Percentiles rank a stretch among this genome's conserved stretches.
phyloP scores from a whole-genome alignment of 164 flowering plant genomes.

The Sedum album region DNA sequence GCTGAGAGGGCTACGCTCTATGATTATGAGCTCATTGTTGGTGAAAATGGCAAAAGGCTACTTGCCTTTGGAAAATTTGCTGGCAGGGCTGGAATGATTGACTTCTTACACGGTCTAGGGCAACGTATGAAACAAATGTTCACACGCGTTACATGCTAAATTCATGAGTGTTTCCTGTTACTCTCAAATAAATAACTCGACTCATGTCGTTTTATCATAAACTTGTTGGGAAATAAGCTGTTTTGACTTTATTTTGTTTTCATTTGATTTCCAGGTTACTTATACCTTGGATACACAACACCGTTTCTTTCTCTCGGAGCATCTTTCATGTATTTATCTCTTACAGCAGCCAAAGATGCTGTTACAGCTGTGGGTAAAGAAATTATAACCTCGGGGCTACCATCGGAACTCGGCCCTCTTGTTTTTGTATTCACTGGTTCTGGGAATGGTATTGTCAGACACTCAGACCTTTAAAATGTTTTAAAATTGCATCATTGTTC shows the following conservation, averaged over 20 bases:
- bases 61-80: constrained; percentile 96
- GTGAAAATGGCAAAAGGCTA: constrained; percentile 72
- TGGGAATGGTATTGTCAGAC: constrained; percentile 69
- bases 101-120: constrained; percentile 79
- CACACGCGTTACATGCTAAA: background rate
- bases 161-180: background rate
- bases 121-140: constrained; percentile 37
- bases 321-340: constrained; percentile 90
- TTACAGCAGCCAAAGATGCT: constrained; percentile 98
- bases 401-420: constrained; percentile 79
- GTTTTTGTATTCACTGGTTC: constrained; percentile 89
- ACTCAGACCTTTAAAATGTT: background rate
- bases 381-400: constrained; percentile 77
- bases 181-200: background rate
- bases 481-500: background rate
- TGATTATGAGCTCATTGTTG: constrained; percentile 96
- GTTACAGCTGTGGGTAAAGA: constrained; percentile 94
- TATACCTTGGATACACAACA: constrained; percentile 89
- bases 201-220: background rate
- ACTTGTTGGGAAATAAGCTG: background rate
- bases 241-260: background rate
- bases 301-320: constrained; percentile 90
- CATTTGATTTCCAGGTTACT: constrained; percentile 53
- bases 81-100: constrained; percentile 93
- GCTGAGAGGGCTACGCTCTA: constrained; percentile 66